Base-by-base conservation (phyloP, 805 yeast species). In the Millerago galiae region DNA sequence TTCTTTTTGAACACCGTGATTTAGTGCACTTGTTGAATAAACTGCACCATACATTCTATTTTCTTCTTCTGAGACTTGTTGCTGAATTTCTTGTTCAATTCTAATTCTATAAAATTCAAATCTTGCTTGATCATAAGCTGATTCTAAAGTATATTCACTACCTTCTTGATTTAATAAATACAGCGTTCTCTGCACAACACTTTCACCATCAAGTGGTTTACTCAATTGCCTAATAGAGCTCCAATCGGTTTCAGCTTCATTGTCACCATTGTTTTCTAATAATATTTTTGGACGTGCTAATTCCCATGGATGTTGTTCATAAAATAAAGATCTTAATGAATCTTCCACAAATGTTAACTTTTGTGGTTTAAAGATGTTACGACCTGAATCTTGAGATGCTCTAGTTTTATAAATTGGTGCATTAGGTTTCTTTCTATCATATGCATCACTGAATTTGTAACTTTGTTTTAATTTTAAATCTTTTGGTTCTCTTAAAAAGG, bases 271-370 rank as follows among this genome's bases (percentile, higher is more conserved):
- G 54, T 79, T 84, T 62, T 93, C 99, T 36, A 89, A 72, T 51
- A 93, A 65, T 25, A 78, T 72, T 59, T 85, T 86, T 12, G 98
- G 96, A 52, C 95, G 76, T 2, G 98, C 87, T 41, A 90, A 69
- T 65, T 93, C 99, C 99, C 99, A 93, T 7, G 99, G 99, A 64
- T 93, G 99, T 60, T 90, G 96, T 45, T 79, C 79, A 63, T 82
- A 91, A 58, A 93, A 93, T 18, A 84, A 69, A 37, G 75, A 71
- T 67, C 99, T 78, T 52, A 93, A 65, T 53, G 82, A 79, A 63
- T 93, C 99, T 62, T 91, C 74, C 5, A 67, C 57, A 44, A 55
- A 67, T 18, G 49, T 50, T 31, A 67, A 51, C 34, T 50, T 50
- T n/a, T 45, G 38, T 18, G 50, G 40, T 10, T 50, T 49, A 32